Base-by-base conservation (phyloP, 306 rosid species). In the Vicia villosa region DNA sequence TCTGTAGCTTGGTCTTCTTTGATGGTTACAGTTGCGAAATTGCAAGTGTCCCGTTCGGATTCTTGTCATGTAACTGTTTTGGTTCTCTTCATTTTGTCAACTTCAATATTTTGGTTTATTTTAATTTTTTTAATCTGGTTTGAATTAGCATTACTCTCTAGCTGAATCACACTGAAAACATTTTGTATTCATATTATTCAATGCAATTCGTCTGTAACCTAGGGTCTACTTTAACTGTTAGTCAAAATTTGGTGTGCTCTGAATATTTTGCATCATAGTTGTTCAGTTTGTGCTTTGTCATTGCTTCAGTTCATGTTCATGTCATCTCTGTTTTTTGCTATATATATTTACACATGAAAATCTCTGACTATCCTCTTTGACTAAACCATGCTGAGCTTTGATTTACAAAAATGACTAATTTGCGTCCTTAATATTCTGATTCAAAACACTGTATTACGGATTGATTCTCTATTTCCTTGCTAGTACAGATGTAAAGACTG, bases 301-400 rank as follows among this genome's bases (percentile, higher is more conserved):
- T 38, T 66, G 38, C 69, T 54, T 66, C 61, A 71, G 20, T 82
- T 55, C 64, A 66, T 66, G 75, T 38, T 43, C 66, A 56, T 61
- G 63, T 61, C 80, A 49, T 68, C 0, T 17, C 32, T 20, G 5
- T 6, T 0, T 54, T 54, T 0, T 22, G 47, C 26, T 7, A 11
- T n/a, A 5, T 55, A 10, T 37, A 30, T 73, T 40, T 46, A 34
- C 12, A 61, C 70, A 46, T 42, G 8, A 19, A 70, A 60, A 69
- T 42, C 63, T 50, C 41, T 66, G 68, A 57, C 78, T 70, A 60
- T 70, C 49, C 30, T 63, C 61, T 63, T 69, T 70, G 73, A 74
- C 77, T 74, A 16, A 64, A 67, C 61, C 15, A 11, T 22, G 58
- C 45, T 62, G 63, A 16, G 54, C 63, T 51, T 43, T 43, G n/a